These are phyloP conservation scores for Serendipita vermifera DNA, from an alignment of 768 basidiomycete genomes.

Conservation along the genomic window DNA sequence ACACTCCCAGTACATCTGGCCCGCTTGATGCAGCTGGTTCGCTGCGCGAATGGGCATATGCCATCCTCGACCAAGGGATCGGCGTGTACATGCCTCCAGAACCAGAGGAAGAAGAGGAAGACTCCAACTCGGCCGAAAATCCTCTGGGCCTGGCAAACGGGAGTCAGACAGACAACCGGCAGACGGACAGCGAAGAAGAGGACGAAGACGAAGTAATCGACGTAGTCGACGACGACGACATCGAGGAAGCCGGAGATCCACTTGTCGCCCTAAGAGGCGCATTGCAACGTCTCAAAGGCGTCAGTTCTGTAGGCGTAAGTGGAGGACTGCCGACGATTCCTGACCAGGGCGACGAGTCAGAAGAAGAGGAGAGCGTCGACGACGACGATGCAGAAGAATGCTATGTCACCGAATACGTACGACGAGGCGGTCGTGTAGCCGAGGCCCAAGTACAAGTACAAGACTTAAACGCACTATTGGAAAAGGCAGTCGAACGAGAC, in stretches of 20 bases:
- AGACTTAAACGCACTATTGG: constrained; percentile 36
- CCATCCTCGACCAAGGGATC: constrained; percentile 44
- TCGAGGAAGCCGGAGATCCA: constrained; percentile 31
- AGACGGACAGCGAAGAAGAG: constrained; percentile 14
- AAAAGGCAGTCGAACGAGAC: background rate
- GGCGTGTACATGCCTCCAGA: constrained; percentile 44
- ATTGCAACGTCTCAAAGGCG: constrained; percentile 40
- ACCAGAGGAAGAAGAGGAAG: constrained; percentile 17
- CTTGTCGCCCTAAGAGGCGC: constrained; percentile 40
- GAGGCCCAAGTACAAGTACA: constrained; percentile 43
- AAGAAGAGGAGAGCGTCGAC: constrained; percentile 13
- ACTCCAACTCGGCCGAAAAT: background rate
- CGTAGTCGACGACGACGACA: constrained; percentile 18
- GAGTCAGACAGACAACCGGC: background rate
- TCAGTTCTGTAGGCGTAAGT: constrained; percentile 25
- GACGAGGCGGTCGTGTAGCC: constrained; percentile 54
- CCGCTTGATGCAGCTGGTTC: constrained; percentile 41
- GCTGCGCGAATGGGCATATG: constrained; percentile 52
- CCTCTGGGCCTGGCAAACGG: background rate
- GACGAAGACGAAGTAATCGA: constrained; percentile 24
- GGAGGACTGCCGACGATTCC: constrained; percentile 21
- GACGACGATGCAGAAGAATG: background rate
- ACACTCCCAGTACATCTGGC: constrained; percentile 50
- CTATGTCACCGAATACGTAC: constrained; percentile 42
- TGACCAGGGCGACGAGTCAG: constrained; percentile 19